phyloP scores from a whole-genome alignment of 164 flowering plant species.

The Magnolia kwangsiensis region DNA sequence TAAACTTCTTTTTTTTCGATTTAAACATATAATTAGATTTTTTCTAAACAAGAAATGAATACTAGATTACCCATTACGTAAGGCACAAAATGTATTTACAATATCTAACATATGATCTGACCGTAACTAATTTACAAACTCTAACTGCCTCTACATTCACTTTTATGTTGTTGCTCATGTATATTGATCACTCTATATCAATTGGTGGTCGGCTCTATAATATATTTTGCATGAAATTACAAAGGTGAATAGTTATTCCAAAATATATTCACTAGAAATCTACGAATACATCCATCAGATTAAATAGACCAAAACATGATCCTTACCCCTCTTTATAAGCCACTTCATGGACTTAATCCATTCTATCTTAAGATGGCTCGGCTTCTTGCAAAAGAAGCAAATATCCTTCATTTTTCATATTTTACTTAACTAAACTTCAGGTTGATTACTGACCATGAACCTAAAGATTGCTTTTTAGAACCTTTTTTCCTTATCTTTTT shows the following conservation, averaged over 20 bases:
- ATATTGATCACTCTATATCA: background rate
- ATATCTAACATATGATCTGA: background rate
- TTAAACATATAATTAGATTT: background rate
- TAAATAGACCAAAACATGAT: too few species aligned
- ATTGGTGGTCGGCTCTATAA: too few species aligned
- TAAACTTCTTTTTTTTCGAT: background rate
- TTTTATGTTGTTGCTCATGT: constrained; percentile 9
- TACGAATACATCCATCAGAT: too few species aligned
- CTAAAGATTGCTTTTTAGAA: too few species aligned
- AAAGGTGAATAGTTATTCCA: background rate
- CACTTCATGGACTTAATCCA: too few species aligned
- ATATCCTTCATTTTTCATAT: too few species aligned
- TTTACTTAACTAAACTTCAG: too few species aligned
- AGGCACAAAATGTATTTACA: constrained; percentile 9
- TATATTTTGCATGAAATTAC: constrained; percentile 15
- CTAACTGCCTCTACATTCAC: constrained; percentile 12
- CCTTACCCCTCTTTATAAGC: too few species aligned
- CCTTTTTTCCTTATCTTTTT: too few species aligned
- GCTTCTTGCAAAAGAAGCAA: too few species aligned
- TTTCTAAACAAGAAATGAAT: background rate
- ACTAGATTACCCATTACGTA: background rate
- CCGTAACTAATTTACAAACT: background rate
- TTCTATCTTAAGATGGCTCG: too few species aligned
- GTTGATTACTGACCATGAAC: too few species aligned
- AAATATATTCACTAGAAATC: background rate